These are phyloP conservation scores for Leccinum obscurum DNA, from an alignment of 768 basidiomycete species.

Conservation along the genomic window DNA sequence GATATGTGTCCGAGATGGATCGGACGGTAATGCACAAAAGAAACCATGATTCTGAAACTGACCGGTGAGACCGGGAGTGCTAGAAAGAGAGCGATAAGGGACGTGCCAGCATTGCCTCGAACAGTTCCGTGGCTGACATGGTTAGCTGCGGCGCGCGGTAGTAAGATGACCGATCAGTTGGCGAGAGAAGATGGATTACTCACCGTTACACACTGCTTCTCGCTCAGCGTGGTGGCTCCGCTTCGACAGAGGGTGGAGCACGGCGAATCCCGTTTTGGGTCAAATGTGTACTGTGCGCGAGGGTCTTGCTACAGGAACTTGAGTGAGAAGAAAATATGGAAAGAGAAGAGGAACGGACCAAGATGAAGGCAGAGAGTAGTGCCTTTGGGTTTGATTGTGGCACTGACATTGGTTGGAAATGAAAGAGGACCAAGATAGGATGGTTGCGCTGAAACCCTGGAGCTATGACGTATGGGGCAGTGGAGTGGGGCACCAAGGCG, in stretches of 20 bases:
- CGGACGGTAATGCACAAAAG: constrained; percentile 54
- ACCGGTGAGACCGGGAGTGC: constrained; percentile 9
- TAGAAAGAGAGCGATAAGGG: constrained; percentile 1
- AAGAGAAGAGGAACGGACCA: constrained; percentile 39
- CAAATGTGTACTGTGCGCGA: constrained; percentile 56
- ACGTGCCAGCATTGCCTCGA: constrained; percentile 71
- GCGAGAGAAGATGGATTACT: constrained; percentile 22
- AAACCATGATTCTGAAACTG: constrained; percentile 46
- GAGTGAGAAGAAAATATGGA: constrained; percentile 3
- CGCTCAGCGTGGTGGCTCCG: constrained; percentile 25
- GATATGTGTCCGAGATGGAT: constrained; percentile 65
- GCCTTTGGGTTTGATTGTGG: constrained; percentile 29
- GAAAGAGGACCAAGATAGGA: constrained; percentile 8
- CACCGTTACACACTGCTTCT: constrained; percentile 57
- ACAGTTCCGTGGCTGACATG: constrained; percentile 62
- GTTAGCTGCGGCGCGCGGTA: constrained; percentile 43
- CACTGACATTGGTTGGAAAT: constrained; percentile 23
- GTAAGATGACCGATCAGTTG: constrained; percentile 13
- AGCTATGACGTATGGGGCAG: constrained; percentile 28
- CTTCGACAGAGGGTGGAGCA: constrained; percentile 61
- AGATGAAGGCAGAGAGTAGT: constrained; percentile 42
- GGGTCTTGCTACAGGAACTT: constrained; percentile 28
- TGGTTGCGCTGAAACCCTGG: background rate
- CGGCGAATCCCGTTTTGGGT: constrained; percentile 57
- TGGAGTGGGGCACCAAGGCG: background rate